Percentiles rank a stretch among this genome's conserved stretches.
phyloP scores from a whole-genome alignment of 176 grass and related monocot genomes.

The Zoysia pacifica region DNA sequence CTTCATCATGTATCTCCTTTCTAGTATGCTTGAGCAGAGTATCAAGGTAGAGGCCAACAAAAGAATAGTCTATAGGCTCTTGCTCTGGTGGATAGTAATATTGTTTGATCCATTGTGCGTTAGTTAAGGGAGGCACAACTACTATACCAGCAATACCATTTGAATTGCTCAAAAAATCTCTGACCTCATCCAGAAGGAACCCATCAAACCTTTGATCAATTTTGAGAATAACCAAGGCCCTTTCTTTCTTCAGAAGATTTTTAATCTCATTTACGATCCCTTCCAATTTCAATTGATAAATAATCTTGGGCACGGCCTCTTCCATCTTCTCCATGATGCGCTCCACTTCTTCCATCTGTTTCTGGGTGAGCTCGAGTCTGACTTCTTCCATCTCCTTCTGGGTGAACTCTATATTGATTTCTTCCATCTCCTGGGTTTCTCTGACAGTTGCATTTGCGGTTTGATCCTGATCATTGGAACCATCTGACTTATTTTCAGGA shows the following conservation, averaged over 20 bases:
- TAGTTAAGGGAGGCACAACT: accelerated
- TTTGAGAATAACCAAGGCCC: background rate
- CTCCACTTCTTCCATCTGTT: no score
- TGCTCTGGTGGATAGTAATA: background rate
- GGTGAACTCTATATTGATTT: no score
- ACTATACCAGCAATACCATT: background rate
- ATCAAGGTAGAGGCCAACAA: background rate
- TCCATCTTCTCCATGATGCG: background rate
- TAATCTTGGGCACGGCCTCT: background rate
- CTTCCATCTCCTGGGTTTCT: no score
- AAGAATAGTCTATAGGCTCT: slow-evolving; percentile 1
- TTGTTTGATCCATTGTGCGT: background rate
- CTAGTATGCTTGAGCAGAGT: background rate
- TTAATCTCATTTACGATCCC: background rate
- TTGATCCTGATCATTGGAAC: no score
- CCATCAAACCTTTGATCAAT: background rate
- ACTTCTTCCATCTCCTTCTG: no score
- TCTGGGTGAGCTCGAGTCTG: no score
- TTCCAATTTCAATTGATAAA: background rate
- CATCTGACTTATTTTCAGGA: no score
- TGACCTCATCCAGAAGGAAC: background rate
- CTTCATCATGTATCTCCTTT: background rate
- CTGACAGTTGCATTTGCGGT: no score
- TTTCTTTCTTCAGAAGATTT: accelerated
- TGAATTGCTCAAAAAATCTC: background rate